Conservation (phyloP, 2,329 filamentous ascomycete species). For the Sarocladiaceae sp. region DNA sequence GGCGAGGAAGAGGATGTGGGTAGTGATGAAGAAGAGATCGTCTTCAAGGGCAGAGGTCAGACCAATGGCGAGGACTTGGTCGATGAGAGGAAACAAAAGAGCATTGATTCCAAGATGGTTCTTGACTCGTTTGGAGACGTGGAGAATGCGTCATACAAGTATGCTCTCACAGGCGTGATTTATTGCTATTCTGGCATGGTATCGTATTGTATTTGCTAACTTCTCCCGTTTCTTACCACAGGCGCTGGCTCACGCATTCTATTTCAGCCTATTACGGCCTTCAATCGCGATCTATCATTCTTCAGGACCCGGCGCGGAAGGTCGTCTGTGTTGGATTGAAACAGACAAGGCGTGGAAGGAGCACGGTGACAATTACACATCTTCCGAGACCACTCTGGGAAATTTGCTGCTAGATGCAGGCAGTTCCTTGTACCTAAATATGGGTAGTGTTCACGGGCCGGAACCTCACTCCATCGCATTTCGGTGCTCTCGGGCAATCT, state of each 20-base stretch:
- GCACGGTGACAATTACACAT: constrained; percentile 24
- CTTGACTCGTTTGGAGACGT: constrained; percentile 78
- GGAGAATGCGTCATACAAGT: constrained; percentile 78
- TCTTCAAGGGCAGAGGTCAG: background rate
- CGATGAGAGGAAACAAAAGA: constrained; percentile 65
- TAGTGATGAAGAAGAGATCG: constrained; percentile 28
- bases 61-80: constrained; percentile 30
- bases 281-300: constrained; percentile 74
- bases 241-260: constrained; percentile 88
- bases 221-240: too few relatives aligned
- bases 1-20: constrained; percentile 14
- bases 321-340: constrained; percentile 81
- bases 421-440: too few relatives aligned
- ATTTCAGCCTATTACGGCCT: constrained; percentile 92
- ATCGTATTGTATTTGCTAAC: too few relatives aligned
- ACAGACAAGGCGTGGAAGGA: constrained; percentile 30
- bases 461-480: too few relatives aligned
- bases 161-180: constrained; percentile 31
- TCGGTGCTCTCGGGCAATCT: too few relatives aligned
- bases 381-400: constrained; percentile 63
- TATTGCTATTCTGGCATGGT: too few relatives aligned
- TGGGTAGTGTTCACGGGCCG: too few relatives aligned
- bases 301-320: constrained; percentile 64
- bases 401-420: constrained; percentile 38
- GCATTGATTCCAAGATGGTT: constrained; percentile 54